A percentile compares a stretch with the other conserved stretches of the same genome.
These are phyloP conservation scores for Plasmodium vivax DNA, from an alignment of 169 alveolate genomes.

Conservation along the genomic window DNA sequence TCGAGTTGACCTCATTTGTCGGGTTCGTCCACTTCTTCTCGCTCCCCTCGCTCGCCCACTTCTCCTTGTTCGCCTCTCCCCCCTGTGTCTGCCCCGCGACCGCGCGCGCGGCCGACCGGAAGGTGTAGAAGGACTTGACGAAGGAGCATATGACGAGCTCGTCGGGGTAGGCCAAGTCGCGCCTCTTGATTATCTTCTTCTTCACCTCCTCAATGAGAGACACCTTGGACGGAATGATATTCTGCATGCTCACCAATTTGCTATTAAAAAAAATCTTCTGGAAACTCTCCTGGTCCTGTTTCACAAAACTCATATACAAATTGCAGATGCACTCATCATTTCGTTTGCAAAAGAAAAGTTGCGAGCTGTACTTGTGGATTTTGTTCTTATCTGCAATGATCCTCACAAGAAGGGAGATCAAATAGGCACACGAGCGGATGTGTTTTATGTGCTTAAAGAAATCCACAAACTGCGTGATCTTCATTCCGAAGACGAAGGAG, in stretches of 20 bases:
- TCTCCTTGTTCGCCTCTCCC: too few relatives aligned
- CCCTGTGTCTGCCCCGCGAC: too few relatives aligned
- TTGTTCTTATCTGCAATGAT: conserved; percentile 25
- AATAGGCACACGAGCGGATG: conserved; percentile 34
- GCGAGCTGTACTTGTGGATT: conserved; percentile 38
- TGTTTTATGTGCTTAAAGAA: conserved; percentile 23
- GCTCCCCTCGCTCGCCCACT: too few relatives aligned
- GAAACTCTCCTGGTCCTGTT: conserved; percentile 8
- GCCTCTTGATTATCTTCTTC: conserved; percentile 9
- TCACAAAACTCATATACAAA: conserved; percentile 1
- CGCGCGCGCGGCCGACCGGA: not conserved
- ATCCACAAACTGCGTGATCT: conserved; percentile 5
- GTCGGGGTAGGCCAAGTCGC: conserved; percentile 34
- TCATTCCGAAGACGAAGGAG: conserved; percentile 9
- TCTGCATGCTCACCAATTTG: not conserved
- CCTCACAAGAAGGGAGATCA: conserved; percentile 20
- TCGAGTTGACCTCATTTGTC: too few relatives aligned
- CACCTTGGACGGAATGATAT: conserved; percentile 4
- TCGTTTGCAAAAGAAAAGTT: conserved; percentile 27
- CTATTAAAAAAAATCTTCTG: conserved; percentile 29
- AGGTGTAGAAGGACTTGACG: conserved; percentile 25
- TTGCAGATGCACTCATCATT: conserved; percentile 24
- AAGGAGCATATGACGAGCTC: conserved; percentile 30
- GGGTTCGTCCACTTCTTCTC: too few relatives aligned
- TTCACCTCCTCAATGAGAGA: conserved; percentile 22